These are phyloP conservation scores for Cupressus sempervirens DNA, from an alignment of 75 land plant species.

Conservation along the genomic window DNA sequence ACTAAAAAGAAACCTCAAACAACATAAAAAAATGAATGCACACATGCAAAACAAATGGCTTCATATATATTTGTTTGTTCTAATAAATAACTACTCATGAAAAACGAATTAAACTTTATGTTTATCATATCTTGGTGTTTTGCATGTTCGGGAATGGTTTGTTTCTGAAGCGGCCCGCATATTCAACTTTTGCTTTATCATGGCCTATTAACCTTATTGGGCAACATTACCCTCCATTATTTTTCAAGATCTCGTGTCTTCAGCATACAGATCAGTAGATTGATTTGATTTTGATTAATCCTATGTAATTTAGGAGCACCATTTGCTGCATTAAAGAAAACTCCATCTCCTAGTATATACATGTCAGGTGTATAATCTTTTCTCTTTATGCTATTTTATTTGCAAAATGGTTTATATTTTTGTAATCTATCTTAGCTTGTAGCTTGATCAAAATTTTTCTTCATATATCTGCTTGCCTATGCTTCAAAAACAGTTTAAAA, in stretches of 20 bases:
- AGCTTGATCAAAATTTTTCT: neutral
- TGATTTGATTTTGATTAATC: neutral
- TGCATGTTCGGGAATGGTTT: neutral
- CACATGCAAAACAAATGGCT: neutral
- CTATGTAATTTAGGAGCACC: constrained; percentile 1
- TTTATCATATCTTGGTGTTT: neutral
- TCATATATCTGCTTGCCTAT: neutral
- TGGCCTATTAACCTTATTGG: neutral
- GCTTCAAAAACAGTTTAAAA: neutral
- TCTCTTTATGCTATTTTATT: no score
- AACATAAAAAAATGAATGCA: neutral
- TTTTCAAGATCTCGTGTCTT: neutral
- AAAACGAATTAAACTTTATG: neutral
- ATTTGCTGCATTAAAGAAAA: constrained; percentile 6
- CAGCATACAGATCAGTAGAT: neutral
- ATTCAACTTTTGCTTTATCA: neutral
- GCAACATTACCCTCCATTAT: neutral
- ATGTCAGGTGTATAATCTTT: neutral
- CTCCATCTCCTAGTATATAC: neutral
- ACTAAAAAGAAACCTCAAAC: neutral
- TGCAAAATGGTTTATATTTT: neutral
- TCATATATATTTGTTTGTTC: no score
- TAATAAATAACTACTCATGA: neutral
- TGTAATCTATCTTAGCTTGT: neutral
- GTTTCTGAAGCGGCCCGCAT: neutral